Evolutionary conservation across 2,329 filamentous ascomycete species (phyloP).

Genomic region (Penicillium crustosum): DNA sequence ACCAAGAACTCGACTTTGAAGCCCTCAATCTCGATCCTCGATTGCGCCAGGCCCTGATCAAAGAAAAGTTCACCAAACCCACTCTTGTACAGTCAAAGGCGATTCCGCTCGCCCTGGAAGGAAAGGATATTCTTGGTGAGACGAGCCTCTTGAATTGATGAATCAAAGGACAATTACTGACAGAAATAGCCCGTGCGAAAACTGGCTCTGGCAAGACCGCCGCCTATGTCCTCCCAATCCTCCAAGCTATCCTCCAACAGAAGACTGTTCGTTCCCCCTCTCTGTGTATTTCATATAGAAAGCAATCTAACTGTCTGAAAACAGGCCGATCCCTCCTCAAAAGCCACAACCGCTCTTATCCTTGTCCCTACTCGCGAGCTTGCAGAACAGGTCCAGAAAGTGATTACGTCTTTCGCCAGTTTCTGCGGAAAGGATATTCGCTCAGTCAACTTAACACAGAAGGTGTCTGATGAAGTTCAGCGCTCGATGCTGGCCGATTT

Average conservation of each 20-base stretch:
- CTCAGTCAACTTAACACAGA: constrained; percentile 83
- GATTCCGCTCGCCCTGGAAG: constrained; percentile 83
- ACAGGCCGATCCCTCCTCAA: constrained; percentile 40
- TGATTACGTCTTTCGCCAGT: constrained; percentile 70
- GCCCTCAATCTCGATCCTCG: constrained; percentile 79
- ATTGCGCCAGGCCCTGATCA: constrained; percentile 79
- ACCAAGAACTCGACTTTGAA: constrained; percentile 62
- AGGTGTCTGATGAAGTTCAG: constrained; percentile 85
- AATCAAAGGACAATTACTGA: constrained; percentile 18
- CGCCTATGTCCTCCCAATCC: constrained; percentile 87
- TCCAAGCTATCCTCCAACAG: constrained; percentile 77
- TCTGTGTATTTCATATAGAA: background rate
- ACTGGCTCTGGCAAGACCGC: constrained; percentile 97
- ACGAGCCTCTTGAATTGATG: background rate
- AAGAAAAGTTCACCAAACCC: constrained; percentile 79
- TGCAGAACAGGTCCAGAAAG: constrained; percentile 83
- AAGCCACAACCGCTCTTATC: constrained; percentile 71
- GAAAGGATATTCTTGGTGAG: constrained; percentile 75
- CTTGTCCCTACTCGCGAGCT: constrained; percentile 94
- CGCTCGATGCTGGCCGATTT: constrained; percentile 79
- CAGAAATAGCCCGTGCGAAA: constrained; percentile 70
- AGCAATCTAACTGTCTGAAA: background rate
- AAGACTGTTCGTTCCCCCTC: constrained; percentile 58
- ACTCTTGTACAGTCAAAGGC: constrained; percentile 86
- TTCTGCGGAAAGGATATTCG: constrained; percentile 85